Percentiles rank a stretch among this genome's conserved stretches.
Evolutionary conservation across 2,329 filamentous ascomycete species (phyloP).

Genomic region (Tolypocladium inflatum): DNA sequence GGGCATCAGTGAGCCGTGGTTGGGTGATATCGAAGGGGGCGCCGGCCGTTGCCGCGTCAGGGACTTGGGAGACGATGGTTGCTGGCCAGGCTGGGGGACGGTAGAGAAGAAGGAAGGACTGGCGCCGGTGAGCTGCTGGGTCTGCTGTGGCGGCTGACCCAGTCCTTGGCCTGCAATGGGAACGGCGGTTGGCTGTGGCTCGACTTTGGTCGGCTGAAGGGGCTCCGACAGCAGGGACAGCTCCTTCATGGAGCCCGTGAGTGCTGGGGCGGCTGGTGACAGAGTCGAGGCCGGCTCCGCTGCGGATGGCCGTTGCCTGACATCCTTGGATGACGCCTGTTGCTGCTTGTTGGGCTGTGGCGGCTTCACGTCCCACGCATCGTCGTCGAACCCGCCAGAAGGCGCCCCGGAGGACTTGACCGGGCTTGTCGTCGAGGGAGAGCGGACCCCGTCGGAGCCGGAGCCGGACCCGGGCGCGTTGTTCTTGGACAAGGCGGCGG

Average conservation of each 20-base stretch:
- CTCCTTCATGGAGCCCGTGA: constrained; percentile 51
- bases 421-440: constrained; percentile 12
- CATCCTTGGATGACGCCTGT: constrained; percentile 10
- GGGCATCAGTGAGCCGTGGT: constrained; percentile 58
- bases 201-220: constrained; percentile 38
- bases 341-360: constrained; percentile 46
- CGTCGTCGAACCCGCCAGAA: constrained; percentile 73
- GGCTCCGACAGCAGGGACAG: constrained; percentile 44
- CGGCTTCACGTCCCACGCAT: constrained; percentile 91
- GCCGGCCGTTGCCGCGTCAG: constrained; percentile 56
- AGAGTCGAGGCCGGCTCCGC: constrained; percentile 5
- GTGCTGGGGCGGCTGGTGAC: constrained; percentile 10
- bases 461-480: constrained; percentile 18
- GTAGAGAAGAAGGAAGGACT: constrained; percentile 48
- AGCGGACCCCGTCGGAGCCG: constrained; percentile 11
- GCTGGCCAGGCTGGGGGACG: constrained; percentile 29
- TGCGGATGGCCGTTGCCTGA: constrained; percentile 17
- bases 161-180: neutral
- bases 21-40: constrained; percentile 53
- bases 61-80: constrained; percentile 20
- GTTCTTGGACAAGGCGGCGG: constrained; percentile 70
- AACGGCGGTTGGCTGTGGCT: constrained; percentile 18
- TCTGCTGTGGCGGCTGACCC: constrained; percentile 12
- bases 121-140: constrained; percentile 42
- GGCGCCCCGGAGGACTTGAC: constrained; percentile 18